These are phyloP conservation scores for Bolboschoenus planiculmis DNA, from an alignment of 176 grass and related monocot species.

Conservation along the genomic window DNA sequence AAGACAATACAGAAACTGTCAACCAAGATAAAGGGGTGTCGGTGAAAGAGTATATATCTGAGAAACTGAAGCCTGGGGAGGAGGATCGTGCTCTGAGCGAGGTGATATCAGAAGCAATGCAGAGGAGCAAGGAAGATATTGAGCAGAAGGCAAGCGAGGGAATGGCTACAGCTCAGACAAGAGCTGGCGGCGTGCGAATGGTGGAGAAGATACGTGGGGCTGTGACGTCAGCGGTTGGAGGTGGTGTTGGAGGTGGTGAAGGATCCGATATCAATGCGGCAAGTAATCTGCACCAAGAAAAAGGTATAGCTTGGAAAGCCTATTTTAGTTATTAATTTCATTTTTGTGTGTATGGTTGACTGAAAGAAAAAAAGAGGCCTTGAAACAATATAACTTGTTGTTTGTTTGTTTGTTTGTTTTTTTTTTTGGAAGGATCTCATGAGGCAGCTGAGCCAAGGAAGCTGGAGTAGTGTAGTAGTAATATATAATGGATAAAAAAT, in stretches of 20 bases:
- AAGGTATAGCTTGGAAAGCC: background rate
- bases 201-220: slow-evolving; percentile 40
- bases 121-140: slow-evolving; percentile 40
- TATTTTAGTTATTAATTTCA: background rate
- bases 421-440: background rate
- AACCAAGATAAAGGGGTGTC: slow-evolving; percentile 44
- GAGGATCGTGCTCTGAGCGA: slow-evolving; percentile 52
- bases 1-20: background rate
- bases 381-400: background rate
- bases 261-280: background rate
- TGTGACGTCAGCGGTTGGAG: slow-evolving; percentile 47
- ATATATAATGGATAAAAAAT: background rate
- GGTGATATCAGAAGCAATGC: slow-evolving; percentile 49
- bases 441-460: background rate
- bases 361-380: background rate
- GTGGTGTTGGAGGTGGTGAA: slow-evolving; percentile 35
- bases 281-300: background rate
- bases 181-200: background rate
- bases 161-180: background rate
- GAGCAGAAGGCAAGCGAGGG: slow-evolving; percentile 16
- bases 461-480: background rate
- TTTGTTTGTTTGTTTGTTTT: too few species aligned
- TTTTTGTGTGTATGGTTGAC: background rate
- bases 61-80: slow-evolving; percentile 69
- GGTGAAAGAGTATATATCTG: slow-evolving; percentile 40